Evolutionary conservation across 768 basidiomycete genomes (phyloP).

Genomic region (Leccinum broughii): DNA sequence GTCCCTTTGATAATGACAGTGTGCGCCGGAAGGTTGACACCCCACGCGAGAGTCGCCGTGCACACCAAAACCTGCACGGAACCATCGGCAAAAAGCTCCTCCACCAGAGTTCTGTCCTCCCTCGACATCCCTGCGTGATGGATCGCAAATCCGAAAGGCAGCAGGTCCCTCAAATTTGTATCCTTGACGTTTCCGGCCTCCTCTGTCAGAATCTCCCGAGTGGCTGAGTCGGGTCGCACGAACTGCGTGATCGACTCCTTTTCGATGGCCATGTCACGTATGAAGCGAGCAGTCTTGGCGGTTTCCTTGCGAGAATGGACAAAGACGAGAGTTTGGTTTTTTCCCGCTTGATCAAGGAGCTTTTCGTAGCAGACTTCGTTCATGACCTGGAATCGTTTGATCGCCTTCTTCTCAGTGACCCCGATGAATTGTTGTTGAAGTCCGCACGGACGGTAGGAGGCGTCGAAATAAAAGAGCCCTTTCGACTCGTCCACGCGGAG

Average conservation of each 20-base stretch:
- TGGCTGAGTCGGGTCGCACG: conserved; percentile 90
- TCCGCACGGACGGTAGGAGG: conserved; percentile 89
- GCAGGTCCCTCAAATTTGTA: conserved; percentile 76
- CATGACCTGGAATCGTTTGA: conserved; percentile 96
- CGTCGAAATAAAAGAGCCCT: conserved; percentile 97
- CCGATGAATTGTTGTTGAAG: conserved; percentile 97
- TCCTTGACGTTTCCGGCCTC: conserved; percentile 86
- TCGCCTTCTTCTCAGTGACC: conserved; percentile 98
- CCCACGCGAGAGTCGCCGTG: conserved; percentile 98
- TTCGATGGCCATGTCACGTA: conserved; percentile 94
- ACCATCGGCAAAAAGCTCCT: conserved; percentile 92
- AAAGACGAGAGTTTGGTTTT: conserved; percentile 93
- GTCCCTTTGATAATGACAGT: conserved; percentile 99
- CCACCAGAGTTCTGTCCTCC: conserved; percentile 88
- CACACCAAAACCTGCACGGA: conserved; percentile 93
- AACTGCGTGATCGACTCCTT: conserved; percentile 97
- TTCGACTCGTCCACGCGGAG: conserved; percentile 89
- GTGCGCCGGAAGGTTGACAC: conserved; percentile 97
- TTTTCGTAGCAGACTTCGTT: conserved; percentile 99
- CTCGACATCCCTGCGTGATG: conserved; percentile 97
- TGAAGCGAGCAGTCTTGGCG: conserved; percentile 92
- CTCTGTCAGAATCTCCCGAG: conserved; percentile 83
- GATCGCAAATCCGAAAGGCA: conserved; percentile 97
- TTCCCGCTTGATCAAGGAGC: conserved; percentile 86
- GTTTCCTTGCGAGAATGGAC: conserved; percentile 99